Evolutionary conservation across 2,329 filamentous ascomycete species (phyloP).

Genomic region (Microcera coccophila): DNA sequence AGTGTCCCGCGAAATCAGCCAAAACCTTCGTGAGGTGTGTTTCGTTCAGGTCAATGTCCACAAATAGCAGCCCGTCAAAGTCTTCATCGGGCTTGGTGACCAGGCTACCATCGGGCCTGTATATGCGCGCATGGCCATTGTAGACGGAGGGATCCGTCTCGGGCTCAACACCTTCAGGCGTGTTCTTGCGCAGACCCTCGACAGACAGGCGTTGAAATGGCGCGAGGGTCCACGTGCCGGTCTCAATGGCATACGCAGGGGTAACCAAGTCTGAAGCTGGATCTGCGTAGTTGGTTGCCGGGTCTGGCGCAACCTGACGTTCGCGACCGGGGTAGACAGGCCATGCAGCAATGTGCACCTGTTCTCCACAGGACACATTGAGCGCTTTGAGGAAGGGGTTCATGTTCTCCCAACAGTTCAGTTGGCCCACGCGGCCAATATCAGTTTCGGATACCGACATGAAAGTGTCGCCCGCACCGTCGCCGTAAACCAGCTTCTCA

Average conservation of each 20-base stretch:
- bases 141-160: constrained; percentile 22
- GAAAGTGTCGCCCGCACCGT: constrained; percentile 54
- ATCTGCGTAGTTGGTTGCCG: constrained; percentile 25
- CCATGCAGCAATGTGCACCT: constrained; percentile 30
- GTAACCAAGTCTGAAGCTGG: constrained; percentile 25
- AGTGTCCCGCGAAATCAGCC: constrained; percentile 35
- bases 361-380: constrained; percentile 25
- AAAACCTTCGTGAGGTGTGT: constrained; percentile 25
- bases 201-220: constrained; percentile 23
- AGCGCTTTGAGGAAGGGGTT: constrained; percentile 27
- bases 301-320: constrained; percentile 21
- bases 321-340: constrained; percentile 24
- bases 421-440: constrained; percentile 49
- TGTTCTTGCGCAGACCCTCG: constrained; percentile 23
- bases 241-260: constrained; percentile 24
- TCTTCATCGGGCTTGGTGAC: constrained; percentile 24
- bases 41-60: constrained; percentile 46
- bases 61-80: constrained; percentile 47
- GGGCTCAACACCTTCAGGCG: constrained; percentile 23
- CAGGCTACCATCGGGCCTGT: constrained; percentile 23
- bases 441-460: constrained; percentile 43
- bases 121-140: constrained; percentile 25
- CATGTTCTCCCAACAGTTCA: constrained; percentile 56
- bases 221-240: constrained; percentile 24
- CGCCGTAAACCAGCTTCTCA: constrained; percentile 49